phyloP scores from a whole-genome alignment of 257 asterid genomes.

The Nicotiana tabacum region DNA sequence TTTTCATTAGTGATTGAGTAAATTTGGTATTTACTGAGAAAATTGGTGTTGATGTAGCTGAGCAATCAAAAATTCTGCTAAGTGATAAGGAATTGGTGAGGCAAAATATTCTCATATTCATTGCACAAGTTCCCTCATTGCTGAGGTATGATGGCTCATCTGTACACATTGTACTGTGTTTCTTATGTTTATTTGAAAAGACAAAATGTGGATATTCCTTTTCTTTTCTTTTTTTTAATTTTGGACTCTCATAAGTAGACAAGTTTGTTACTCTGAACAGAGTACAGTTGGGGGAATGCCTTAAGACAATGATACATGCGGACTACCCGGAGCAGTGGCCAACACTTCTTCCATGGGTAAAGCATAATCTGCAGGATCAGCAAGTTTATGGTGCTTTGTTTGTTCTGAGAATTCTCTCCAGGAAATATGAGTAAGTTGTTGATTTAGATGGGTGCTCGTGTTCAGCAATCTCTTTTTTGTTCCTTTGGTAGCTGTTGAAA shows the following conservation, averaged over 20 bases:
- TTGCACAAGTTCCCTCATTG: constrained; percentile 75
- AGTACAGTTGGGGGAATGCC: constrained; percentile 90
- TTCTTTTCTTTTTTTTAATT: not conserved
- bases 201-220: constrained; percentile 7
- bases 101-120: constrained; percentile 71
- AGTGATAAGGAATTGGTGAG: constrained; percentile 91
- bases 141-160: constrained; percentile 47
- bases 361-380: constrained; percentile 75
- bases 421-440: constrained; percentile 91
- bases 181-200: not conserved
- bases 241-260: constrained; percentile 15
- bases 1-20: not conserved
- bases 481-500: not conserved
- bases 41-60: constrained; percentile 43
- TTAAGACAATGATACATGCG: constrained; percentile 75
- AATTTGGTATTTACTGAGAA: constrained; percentile 8
- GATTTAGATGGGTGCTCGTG: not conserved
- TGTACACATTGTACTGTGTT: not conserved
- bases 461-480: not conserved
- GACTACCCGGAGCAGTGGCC: constrained; percentile 99
- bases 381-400: constrained; percentile 90
- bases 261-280: constrained; percentile 36
- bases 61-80: constrained; percentile 68
- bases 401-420: constrained; percentile 82
- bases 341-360: constrained; percentile 82